Evolutionary conservation across 1,284 basidiomycete species (phyloP).

Genomic region (Baeospora myosura): DNA sequence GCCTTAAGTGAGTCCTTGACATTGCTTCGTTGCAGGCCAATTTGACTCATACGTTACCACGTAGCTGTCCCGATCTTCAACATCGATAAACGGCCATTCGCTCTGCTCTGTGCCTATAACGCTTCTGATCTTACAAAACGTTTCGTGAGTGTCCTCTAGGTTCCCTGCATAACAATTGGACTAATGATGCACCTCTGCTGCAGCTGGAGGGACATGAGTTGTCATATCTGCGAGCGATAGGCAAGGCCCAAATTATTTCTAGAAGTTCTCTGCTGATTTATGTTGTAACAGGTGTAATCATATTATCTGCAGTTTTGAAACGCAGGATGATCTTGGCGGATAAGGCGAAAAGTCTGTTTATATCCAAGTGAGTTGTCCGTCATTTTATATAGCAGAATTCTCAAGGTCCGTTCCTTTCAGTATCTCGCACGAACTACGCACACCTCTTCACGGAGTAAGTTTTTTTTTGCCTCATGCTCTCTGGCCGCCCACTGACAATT

Average conservation of each 20-base stretch:
- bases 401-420: slow-evolving; percentile 29
- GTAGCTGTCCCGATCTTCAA: slow-evolving; percentile 88
- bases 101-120: slow-evolving; percentile 86
- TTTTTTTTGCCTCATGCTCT: not conserved
- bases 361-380: slow-evolving; percentile 67
- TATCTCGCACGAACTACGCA: slow-evolving; percentile 91
- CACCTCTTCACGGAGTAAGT: slow-evolving; percentile 78
- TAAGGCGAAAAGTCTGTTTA: slow-evolving; percentile 86
- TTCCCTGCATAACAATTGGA: slow-evolving; percentile 6
- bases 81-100: slow-evolving; percentile 89
- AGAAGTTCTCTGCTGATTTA: slow-evolving; percentile 10
- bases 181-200: no score
- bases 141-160: slow-evolving; percentile 48
- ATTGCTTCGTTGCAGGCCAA: not conserved
- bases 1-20: slow-evolving; percentile 58
- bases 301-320: slow-evolving; percentile 88
- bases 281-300: slow-evolving; percentile 68
- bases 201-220: slow-evolving; percentile 88
- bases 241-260: slow-evolving; percentile 25
- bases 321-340: slow-evolving; percentile 91
- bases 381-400: not conserved
- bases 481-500: slow-evolving; percentile 9
- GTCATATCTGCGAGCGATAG: slow-evolving; percentile 85
- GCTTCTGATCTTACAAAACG: slow-evolving; percentile 73
- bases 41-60: slow-evolving; percentile 4